Conservation (phyloP, 2,329 filamentous ascomycete species). For the Aphanocladium album region DNA sequence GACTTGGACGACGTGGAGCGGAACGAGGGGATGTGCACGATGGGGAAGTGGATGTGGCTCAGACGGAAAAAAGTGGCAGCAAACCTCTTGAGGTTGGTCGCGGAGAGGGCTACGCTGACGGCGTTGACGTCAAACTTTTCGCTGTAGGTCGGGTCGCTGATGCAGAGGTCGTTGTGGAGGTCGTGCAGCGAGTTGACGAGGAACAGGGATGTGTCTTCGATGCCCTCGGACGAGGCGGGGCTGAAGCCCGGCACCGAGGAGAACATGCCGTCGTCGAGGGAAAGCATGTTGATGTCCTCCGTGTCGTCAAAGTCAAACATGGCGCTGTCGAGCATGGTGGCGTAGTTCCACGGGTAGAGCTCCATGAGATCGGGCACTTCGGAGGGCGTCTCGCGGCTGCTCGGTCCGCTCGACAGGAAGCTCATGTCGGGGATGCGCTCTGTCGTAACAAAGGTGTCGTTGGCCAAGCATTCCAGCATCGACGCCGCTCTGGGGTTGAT, state of each 20-base stretch:
- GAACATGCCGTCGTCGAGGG: slow-evolving; percentile 11
- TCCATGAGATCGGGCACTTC: slow-evolving; percentile 2
- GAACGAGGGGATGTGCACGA: slow-evolving; percentile 24
- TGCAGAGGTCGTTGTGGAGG: slow-evolving; percentile 14
- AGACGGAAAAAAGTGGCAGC: slow-evolving; percentile 21
- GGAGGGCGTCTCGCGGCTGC: background rate
- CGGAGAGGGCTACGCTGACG: slow-evolving; percentile 18
- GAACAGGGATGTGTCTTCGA: background rate
- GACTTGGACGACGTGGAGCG: slow-evolving; percentile 12
- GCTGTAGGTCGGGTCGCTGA: slow-evolving; percentile 16
- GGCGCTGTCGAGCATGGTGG: slow-evolving; percentile 10
- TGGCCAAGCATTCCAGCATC: slow-evolving; percentile 19
- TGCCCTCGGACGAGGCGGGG: background rate
- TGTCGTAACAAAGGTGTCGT: slow-evolving; percentile 1
- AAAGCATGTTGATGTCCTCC: slow-evolving; percentile 1
- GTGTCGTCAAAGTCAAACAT: slow-evolving; percentile 4
- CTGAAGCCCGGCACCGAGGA: background rate
- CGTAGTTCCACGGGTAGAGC: slow-evolving; percentile 16
- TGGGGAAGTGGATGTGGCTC: slow-evolving; percentile 23
- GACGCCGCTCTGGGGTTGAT: slow-evolving; percentile 22
- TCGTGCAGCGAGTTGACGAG: slow-evolving; percentile 14
- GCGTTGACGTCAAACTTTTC: slow-evolving; percentile 13
- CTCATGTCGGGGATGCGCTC: slow-evolving; percentile 10
- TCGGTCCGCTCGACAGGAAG: background rate
- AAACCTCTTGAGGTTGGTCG: slow-evolving; percentile 18